Evolutionary conservation across 306 rosid genomes (phyloP), one percentile per base, ranked within the genome.

Genomic region (Quercus rubra): DNA sequence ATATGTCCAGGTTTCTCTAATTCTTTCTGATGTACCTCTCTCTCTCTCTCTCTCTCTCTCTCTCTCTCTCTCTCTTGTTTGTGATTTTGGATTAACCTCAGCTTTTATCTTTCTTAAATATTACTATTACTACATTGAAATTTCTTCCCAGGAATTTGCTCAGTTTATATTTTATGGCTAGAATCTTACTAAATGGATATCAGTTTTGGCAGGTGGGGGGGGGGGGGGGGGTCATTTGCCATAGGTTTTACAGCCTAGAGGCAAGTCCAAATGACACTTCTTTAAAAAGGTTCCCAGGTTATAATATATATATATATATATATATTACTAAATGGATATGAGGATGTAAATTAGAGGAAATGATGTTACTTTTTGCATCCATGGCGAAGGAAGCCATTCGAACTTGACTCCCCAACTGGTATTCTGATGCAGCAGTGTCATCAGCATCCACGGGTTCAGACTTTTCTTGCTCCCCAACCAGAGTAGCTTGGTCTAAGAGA

Each of bases 391-490:
- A 76, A 67, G 82, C 63, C 78, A 51, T 72, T 77, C 84, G 83
- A 61, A 74, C 76, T 84, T 85, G 88, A 80, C 87, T 68, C 56
- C 78, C 81, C 85, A 84, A 38, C 72, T 75, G 79, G 62, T 86
- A 61, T 67, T 81, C 86, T 57, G 89, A 75, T 55, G 74, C 86
- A 81, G 75, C 74, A 82, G 85, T 77, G 79, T 75, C 84, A 84
- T 70, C 77, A 68, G 77, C 86, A 82, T 75, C 86, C 73, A 83
- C 14, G 19, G 87, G 80, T 58, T 82, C 90, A 56, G 87, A 82
- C 86, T 84, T 89, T 83, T 83, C 91, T 72, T 71, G 83, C 83
- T 84, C 89, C 80, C 83, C 82, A 80, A 64, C 88, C 55, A 78
- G 72, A 55, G 83, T 41, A 78, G 88, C 86, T 86, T 76, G 90